Evolutionary conservation across 1,284 basidiomycete species (phyloP), one percentile per base, ranked within the genome.

Genomic region (Moniliella sp.): DNA sequence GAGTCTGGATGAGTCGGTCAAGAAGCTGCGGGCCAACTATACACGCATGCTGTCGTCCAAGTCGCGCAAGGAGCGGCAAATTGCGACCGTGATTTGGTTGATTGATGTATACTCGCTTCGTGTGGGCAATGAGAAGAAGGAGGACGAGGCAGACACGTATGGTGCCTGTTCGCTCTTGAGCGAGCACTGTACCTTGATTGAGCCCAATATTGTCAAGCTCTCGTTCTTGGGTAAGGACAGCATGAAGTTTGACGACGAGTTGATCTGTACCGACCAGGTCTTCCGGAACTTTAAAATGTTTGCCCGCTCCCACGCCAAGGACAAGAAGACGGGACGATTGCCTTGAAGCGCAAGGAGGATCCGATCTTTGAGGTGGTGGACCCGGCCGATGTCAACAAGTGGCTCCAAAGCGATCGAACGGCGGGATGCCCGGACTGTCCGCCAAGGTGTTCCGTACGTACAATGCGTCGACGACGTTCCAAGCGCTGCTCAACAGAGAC

Each of bases 271-370:
- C 13, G 43, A 55, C 31, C 33, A 38, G 18, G 49, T 59, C 27
- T 59, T 49, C n/a, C 53, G 54, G 34, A 59, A 59, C 37, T 46
- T 59, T 11, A 43, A 46, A 31, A 47, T 50, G 46, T 59, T 59
- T 35, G 39, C 46, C 30, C 46, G 48, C 34, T 48, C 50, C 14
- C 45, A 46, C 32, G 45, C 41, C 28, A 47, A 54, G 37, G 49
- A 54, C 32, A 32, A 34, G 15, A 34, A 40, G 8, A 7, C 21
- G 21, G 55, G 55, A 28, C 74, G 61, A 83, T 83, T 54, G 73
- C 80, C 15, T 76, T 77, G 48, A 94, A 94, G 68, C 69, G 70
- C 33, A 76, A 80, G 37, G 74, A 74, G 10, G 88, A 97, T 57
- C 74, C 77, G 42, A 63, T 97, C 34, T 97, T 99, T 53, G 91